A percentile compares a stretch with the other conserved stretches of the same genome.
Conservation (phyloP, 495 filamentous ascomycete genomes). For the Penicillium maclennaniae region DNA sequence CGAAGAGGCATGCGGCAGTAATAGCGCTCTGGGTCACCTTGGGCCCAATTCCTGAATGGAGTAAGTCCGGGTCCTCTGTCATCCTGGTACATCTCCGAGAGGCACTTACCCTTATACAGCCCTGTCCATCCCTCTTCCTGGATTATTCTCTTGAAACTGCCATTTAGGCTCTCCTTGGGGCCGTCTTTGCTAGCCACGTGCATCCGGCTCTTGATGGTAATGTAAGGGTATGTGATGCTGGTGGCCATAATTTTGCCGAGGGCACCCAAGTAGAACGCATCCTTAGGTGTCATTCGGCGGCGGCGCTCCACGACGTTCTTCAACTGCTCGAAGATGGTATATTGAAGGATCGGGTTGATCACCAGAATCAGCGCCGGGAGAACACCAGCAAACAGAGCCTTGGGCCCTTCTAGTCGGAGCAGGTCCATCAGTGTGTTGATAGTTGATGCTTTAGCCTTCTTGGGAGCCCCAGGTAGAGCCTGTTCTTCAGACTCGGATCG, state of each 20-base stretch:
- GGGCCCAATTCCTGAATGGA: slow-evolving; percentile 70
- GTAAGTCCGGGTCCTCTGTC: neutral
- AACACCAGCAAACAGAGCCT: slow-evolving; percentile 86
- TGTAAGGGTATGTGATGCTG: slow-evolving; percentile 93
- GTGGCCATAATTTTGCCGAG: slow-evolving; percentile 93
- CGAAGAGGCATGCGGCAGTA: slow-evolving; percentile 94
- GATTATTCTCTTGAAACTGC: slow-evolving; percentile 72
- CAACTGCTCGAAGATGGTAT: slow-evolving; percentile 97
- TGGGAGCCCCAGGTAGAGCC: slow-evolving; percentile 45
- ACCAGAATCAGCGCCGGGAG: slow-evolving; percentile 90
- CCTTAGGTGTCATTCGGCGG: slow-evolving; percentile 68
- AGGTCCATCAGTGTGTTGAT: slow-evolving; percentile 73
- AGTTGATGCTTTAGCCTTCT: slow-evolving; percentile 61
- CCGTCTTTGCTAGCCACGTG: slow-evolving; percentile 75
- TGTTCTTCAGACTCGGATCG: slow-evolving; percentile 55
- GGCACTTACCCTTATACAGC: slow-evolving; percentile 75
- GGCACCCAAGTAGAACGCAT: slow-evolving; percentile 88
- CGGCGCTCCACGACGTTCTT: slow-evolving; percentile 71
- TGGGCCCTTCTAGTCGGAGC: slow-evolving; percentile 72
- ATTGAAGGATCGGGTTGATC: slow-evolving; percentile 97
- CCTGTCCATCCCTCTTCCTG: slow-evolving; percentile 84
- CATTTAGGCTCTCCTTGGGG: slow-evolving; percentile 66
- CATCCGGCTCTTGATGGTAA: slow-evolving; percentile 95
- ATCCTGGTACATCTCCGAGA: neutral
- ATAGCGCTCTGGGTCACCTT: slow-evolving; percentile 96